Base-by-base conservation (phyloP, 1,139 yeast species). In the Blastobotrys ciferrii region DNA sequence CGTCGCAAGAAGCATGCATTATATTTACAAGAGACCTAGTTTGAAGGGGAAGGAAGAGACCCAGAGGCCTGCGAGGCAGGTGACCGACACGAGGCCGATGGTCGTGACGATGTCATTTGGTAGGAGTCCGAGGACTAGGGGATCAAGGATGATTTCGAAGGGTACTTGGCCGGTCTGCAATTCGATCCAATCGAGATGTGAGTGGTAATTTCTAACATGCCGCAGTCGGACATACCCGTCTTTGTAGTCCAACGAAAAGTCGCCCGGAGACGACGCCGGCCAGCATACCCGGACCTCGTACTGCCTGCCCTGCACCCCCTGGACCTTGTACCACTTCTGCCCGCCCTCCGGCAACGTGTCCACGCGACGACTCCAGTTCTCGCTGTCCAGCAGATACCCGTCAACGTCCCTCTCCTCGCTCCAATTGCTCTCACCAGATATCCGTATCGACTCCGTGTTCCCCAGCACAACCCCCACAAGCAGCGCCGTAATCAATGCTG, bases 251-350 rank as follows among this genome's bases (percentile, higher is more conserved):
- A 68, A 44, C 1, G 49, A 47, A 23, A 67, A 53, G 25, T 57
- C 59, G 1, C 66, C 61, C 1, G 72, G 71, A 28, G 52, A 50
- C 12, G 67, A 58, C 1, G 72, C 71, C 1, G 71, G 67, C 71
- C 71, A 68, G 56, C 68, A 65, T 2, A 68, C 62, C 17, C 68
- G 55, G 13, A 58, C 63, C 38, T 65, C 62, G 50, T 67, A 68
- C 48, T 32, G 46, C 17, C 59, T 48, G 14, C 54, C 62, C 9
- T 46, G 48, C 2, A 39, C 42, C 18, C 47, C 52, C 7, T 38
- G 45, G 19, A 51, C 42, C 19, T 42, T 44, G 32, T 36, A 45
- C 43, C 46, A 42, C 14, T 36, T 30, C 3, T 19, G 13, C 4
- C 40, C 40, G 14, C 19, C 40, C 28, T 36, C 19, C 6, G 51